Evolutionary conservation across 2,329 filamentous ascomycete species (phyloP).

Genomic region (Biscogniauxia sp.): DNA sequence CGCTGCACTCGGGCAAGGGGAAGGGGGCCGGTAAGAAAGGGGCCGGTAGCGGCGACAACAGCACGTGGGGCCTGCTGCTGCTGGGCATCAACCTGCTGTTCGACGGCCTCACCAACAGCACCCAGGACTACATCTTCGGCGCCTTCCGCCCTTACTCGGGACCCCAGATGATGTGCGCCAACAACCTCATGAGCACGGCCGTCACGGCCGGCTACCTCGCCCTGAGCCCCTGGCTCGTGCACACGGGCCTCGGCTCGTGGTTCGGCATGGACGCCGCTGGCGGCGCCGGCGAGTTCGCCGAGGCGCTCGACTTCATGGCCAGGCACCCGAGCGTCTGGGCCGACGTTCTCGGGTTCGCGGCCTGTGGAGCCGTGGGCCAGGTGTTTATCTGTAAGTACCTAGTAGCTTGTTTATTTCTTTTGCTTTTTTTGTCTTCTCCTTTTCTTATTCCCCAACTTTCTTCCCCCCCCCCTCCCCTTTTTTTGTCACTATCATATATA

Average conservation of each 20-base stretch:
- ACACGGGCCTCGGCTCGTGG: conserved; percentile 62
- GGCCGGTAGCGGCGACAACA: conserved; percentile 59
- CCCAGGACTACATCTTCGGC: conserved; percentile 90
- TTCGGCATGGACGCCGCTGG: conserved; percentile 64
- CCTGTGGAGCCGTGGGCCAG: conserved; percentile 89
- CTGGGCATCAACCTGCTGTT: conserved; percentile 89
- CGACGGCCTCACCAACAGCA: conserved; percentile 93
- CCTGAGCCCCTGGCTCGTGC: conserved; percentile 74
- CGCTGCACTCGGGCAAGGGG: conserved; percentile 69
- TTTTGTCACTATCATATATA: no score
- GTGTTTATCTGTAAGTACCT: conserved; percentile 78
- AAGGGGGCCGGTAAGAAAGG: conserved; percentile 39
- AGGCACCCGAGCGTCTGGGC: conserved; percentile 78
- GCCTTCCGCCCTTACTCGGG: conserved; percentile 79
- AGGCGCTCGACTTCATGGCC: conserved; percentile 78
- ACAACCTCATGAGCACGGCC: conserved; percentile 82
- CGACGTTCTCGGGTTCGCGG: conserved; percentile 86
- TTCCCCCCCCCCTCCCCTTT: not conserved
- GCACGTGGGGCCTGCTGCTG: conserved; percentile 76
- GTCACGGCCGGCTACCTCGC: conserved; percentile 77
- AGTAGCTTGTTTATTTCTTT: conserved; percentile 29
- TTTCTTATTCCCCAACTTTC: no score
- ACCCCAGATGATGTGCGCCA: conserved; percentile 99
- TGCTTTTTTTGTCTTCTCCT: not conserved
- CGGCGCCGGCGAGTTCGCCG: conserved; percentile 70